A percentile compares a stretch with the other conserved stretches of the same genome.
These are phyloP conservation scores for Sambucus nigra DNA, from an alignment of 129 eudicot species.

Conservation along the genomic window DNA sequence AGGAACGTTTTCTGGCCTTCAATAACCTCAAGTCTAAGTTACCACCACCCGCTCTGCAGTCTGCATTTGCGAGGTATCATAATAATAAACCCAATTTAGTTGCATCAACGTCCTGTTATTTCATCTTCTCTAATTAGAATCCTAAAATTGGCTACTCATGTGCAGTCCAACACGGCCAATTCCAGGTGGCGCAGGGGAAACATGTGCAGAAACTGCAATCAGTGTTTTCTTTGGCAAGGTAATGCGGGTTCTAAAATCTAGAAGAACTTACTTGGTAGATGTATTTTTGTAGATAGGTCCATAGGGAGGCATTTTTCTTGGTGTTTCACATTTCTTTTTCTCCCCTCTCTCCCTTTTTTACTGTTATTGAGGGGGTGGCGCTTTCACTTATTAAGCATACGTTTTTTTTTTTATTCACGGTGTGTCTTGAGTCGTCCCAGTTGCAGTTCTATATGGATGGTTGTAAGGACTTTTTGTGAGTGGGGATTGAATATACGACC, in stretches of 20 bases:
- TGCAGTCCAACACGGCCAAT: conserved; percentile 78
- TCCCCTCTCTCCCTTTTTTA: too few species aligned
- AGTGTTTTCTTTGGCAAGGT: conserved; percentile 88
- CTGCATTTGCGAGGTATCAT: conserved; percentile 86
- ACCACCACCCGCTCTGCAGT: conserved; percentile 78
- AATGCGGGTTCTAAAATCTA: neutral
- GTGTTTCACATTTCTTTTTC: too few species aligned
- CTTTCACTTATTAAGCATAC: too few species aligned
- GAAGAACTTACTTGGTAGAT: conserved; percentile 3
- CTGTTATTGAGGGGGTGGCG: too few species aligned
- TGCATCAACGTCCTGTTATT: neutral
- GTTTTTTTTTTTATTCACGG: too few species aligned
- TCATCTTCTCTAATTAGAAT: conserved; percentile 8
- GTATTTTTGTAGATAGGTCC: neutral
- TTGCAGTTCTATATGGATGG: too few species aligned
- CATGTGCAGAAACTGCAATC: conserved; percentile 93
- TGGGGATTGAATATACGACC: too few species aligned
- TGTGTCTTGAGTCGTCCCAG: too few species aligned
- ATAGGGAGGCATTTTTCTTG: neutral
- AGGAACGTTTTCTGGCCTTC: conserved; percentile 67
- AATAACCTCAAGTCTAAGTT: conserved; percentile 68
- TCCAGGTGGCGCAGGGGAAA: conserved; percentile 94
- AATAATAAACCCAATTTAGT: neutral
- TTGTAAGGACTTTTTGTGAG: too few species aligned
- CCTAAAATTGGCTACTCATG: conserved; percentile 7